These are phyloP conservation scores for Rubia tinctorum DNA, from an alignment of 305 asterid genomes.

Conservation along the genomic window DNA sequence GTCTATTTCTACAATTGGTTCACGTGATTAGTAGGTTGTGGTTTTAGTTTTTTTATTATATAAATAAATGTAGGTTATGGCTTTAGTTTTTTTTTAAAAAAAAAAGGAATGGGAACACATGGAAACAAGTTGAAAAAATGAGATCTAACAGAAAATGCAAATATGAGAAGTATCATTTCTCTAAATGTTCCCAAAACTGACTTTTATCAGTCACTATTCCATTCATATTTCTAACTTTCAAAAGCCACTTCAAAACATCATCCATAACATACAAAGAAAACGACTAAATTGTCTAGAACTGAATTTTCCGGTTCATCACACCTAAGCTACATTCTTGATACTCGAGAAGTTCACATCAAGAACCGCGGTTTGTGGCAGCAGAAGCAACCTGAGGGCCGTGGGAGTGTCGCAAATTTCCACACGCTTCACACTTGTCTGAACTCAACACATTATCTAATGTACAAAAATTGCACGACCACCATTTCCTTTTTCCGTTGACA, in stretches of 20 bases:
- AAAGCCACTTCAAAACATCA: not conserved
- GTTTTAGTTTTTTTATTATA: too few relatives aligned
- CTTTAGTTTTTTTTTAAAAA: too few relatives aligned
- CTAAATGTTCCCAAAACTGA: too few relatives aligned
- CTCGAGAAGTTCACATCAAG: slow-evolving; percentile 34
- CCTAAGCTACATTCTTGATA: not conserved
- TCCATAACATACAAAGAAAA: not conserved
- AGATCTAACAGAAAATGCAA: too few relatives aligned
- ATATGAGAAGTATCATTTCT: too few relatives aligned
- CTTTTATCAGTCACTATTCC: not conserved
- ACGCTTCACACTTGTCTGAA: slow-evolving; percentile 62
- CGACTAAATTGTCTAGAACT: not conserved
- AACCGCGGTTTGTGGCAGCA: slow-evolving; percentile 56
- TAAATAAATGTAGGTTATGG: too few relatives aligned
- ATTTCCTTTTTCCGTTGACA: slow-evolving; percentile 24
- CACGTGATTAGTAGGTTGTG: too few relatives aligned
- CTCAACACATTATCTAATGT: slow-evolving; percentile 60
- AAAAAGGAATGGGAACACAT: too few relatives aligned
- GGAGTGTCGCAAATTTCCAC: slow-evolving; percentile 84
- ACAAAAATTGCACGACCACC: slow-evolving; percentile 83
- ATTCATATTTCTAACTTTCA: not conserved
- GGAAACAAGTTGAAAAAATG: too few relatives aligned
- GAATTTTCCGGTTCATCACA: not conserved
- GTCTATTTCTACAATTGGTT: too few relatives aligned
- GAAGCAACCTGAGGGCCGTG: slow-evolving; percentile 60